Evolutionary conservation across 129 eudicot species (phyloP).

Genomic region (Pseudognaphalium luteoalbum): DNA sequence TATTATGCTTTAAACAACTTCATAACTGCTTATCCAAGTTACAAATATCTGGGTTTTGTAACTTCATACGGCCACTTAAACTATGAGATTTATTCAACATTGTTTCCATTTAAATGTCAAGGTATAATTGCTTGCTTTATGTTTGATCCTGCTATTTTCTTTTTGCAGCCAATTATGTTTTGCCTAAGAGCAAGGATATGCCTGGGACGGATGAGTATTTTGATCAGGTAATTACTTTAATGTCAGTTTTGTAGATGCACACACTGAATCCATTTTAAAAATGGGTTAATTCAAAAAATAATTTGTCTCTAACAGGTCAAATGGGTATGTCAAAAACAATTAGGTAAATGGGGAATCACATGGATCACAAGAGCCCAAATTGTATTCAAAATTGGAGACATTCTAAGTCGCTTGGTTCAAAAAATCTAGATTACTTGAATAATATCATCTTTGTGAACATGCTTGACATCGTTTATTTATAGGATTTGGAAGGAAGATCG

Average conservation of each 20-base stretch:
- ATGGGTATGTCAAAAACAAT: background rate
- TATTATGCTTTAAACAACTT: too few relatives aligned
- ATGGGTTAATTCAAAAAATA: background rate
- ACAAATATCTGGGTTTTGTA: background rate
- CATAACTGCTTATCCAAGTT: background rate
- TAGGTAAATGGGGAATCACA: background rate
- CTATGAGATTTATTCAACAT: conserved; percentile 12
- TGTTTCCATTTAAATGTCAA: background rate
- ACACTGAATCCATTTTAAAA: too few relatives aligned
- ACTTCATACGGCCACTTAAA: background rate
- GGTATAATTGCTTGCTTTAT: background rate
- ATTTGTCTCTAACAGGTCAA: background rate
- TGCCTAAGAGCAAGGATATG: conserved; percentile 77
- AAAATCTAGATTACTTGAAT: background rate
- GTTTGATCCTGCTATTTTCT: conserved; percentile 11
- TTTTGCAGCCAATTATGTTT: conserved; percentile 56
- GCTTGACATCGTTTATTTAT: background rate
- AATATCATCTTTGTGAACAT: background rate
- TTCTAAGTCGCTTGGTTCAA: background rate
- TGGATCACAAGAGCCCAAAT: background rate
- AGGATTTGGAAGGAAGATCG: background rate
- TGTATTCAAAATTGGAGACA: background rate
- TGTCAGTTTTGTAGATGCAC: background rate
- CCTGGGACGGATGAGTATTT: conserved; percentile 60
- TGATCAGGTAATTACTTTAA: conserved; percentile 48